Percentiles rank a stretch among this genome's conserved stretches.
Conservation (phyloP, 2,329 filamentous ascomycete species). For the Sporothrix luriei region DNA sequence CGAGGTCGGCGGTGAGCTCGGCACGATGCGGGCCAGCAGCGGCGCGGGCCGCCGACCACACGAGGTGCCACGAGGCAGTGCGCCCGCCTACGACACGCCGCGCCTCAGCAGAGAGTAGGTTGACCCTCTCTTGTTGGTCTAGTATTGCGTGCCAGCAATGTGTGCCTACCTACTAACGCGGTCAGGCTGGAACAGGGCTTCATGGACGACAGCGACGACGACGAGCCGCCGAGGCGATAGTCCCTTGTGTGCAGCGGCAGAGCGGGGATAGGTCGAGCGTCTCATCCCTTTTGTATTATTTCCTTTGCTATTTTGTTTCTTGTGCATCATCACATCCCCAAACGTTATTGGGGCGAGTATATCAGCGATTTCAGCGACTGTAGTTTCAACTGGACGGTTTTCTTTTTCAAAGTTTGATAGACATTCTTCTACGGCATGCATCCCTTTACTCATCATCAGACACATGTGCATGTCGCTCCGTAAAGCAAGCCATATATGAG, state of each 20-base stretch:
- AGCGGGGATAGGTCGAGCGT: neutral
- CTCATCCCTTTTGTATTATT: neutral
- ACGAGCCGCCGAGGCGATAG: conserved; percentile 35
- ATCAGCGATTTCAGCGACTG: neutral
- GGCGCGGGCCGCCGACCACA: conserved; percentile 43
- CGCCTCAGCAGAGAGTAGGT: conserved; percentile 74
- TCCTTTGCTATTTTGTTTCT: neutral
- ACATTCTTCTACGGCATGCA: neutral
- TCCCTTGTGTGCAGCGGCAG: neutral
- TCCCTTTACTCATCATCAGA: neutral
- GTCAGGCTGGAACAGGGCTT: conserved; percentile 49
- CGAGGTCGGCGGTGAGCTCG: conserved; percentile 71
- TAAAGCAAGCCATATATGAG: neutral
- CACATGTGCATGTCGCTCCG: neutral
- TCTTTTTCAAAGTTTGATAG: neutral
- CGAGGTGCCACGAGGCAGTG: conserved; percentile 41
- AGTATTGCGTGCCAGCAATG: neutral
- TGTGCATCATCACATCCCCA: neutral
- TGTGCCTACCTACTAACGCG: neutral
- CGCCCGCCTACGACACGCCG: conserved; percentile 53
- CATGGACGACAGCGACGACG: conserved; percentile 52
- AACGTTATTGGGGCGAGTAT: too few species aligned
- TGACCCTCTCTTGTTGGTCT: neutral
- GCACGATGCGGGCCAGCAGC: conserved; percentile 53
- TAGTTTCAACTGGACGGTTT: neutral